Evolutionary conservation across 129 eudicot species (phyloP), one percentile per base, ranked within the genome.

Genomic region (Saposhnikovia divaricata): DNA sequence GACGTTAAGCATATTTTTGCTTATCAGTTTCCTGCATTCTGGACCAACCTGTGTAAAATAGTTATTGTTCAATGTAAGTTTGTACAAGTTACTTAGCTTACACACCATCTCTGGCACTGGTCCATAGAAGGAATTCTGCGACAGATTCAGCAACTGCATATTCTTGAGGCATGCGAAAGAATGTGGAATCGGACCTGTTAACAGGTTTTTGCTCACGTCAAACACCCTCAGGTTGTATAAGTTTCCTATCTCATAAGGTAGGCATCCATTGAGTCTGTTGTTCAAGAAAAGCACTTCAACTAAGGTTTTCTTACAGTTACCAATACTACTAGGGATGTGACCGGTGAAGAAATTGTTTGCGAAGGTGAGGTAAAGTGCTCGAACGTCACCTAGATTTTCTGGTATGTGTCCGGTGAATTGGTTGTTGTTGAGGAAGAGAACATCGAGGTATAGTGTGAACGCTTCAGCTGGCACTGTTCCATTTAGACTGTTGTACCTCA

Each of bases 1-100:
- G 12, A 84, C 61, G 57, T 87, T 84, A 42, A 87, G 87, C 28
- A 14, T 50, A 0, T 43, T 51, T 5, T 25, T 76, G 0, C 3
- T 5, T 11, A 87, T 87, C 82, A 87, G 75, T 1, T 71, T 79
- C 84, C 86, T 55, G 79, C 90, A 87, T 78, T 75, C 82, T 0
- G 84, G 84, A 11, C 90, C 90, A 8, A 87, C 82, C 66, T 84
- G 80, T 3, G 87, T 87, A 27, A 87, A 79, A 39, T 81, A 87
- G 69, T 87, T 87, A 19, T 14, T 2, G 13, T 81, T 66, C 71
- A 84, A 77, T 12, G 82, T 47, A 18, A 87, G 80, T 0, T 48
- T 11, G 25, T 37, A 6, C 34, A 87, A 75, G 21, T 74, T 48
- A 3, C 53, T 4, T 10, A 81, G 77, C 18, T 25, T 79, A 75